phyloP scores from a whole-genome alignment of 2,329 filamentous ascomycete species.

The Fusarium pininemorale region DNA sequence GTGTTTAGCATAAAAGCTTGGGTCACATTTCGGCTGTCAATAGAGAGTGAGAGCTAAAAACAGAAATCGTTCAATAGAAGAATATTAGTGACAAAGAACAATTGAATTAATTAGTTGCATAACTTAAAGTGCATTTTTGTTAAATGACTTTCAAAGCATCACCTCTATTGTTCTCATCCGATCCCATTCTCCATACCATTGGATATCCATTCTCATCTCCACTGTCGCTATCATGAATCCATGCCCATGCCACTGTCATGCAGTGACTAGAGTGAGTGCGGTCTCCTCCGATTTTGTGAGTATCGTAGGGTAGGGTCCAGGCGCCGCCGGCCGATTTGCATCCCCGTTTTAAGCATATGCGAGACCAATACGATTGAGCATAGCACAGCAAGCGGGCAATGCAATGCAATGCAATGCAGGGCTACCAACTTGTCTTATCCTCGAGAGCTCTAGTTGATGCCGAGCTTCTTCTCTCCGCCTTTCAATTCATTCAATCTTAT shows the following conservation, averaged over 20 bases:
- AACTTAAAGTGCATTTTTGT: neutral
- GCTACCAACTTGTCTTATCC: slow-evolving; percentile 34
- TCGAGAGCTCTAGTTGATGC: slow-evolving; percentile 31
- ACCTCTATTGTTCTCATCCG: neutral
- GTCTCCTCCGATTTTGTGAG: slow-evolving; percentile 29
- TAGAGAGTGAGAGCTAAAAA: slow-evolving; percentile 14
- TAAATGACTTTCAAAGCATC: neutral
- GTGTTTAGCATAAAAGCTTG: slow-evolving; percentile 6
- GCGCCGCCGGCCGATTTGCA: slow-evolving; percentile 17
- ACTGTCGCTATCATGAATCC: slow-evolving; percentile 13
- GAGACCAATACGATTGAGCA: slow-evolving; percentile 7
- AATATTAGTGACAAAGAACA: neutral
- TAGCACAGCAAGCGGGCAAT: slow-evolving; percentile 17
- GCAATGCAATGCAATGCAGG: slow-evolving; percentile 16
- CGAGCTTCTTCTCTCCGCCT: slow-evolving; percentile 23
- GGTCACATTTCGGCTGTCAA: slow-evolving; percentile 2
- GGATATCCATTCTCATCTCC: neutral
- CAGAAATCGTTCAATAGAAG: neutral
- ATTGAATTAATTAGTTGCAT: neutral
- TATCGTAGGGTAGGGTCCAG: slow-evolving; percentile 15
- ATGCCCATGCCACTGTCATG: neutral
- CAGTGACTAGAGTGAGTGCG: neutral
- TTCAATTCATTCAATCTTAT: slow-evolving; percentile 20
- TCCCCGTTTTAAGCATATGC: slow-evolving; percentile 43
- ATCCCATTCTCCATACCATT: neutral